A percentile compares a stretch with the other conserved stretches of the same genome.
Evolutionary conservation across 2,329 filamentous ascomycete species (phyloP).

Genomic region (Emmonsia crescens): DNA sequence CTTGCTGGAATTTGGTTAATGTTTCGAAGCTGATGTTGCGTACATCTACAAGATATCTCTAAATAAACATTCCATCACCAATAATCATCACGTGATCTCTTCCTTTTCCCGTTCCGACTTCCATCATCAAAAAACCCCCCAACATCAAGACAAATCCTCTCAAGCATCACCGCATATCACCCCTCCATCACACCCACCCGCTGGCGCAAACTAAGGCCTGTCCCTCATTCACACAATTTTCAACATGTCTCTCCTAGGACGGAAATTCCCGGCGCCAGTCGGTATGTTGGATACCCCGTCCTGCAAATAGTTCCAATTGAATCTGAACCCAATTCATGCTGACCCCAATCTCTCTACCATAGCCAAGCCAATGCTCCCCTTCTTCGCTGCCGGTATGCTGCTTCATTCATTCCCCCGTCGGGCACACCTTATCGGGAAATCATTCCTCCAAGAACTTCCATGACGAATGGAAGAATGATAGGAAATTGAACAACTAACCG

Average conservation of each 20-base stretch:
- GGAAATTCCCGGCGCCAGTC: conserved; percentile 72
- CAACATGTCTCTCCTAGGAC: conserved; percentile 70
- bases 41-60: background rate
- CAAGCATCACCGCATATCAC: background rate
- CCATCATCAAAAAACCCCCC: background rate
- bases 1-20: background rate
- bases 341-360: conserved; percentile 21
- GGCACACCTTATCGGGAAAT: background rate
- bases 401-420: conserved; percentile 3
- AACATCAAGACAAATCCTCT: background rate
- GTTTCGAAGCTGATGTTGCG: background rate
- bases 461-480: background rate
- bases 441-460: background rate
- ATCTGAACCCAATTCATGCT: conserved; percentile 18
- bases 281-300: conserved; percentile 45
- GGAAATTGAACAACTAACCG: background rate
- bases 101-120: background rate
- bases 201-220: conserved; percentile 3
- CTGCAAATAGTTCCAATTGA: conserved; percentile 11
- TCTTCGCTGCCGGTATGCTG: conserved; percentile 83
- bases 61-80: background rate
- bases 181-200: conserved; percentile 1
- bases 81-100: background rate
- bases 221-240: conserved; percentile 10
- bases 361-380: conserved; percentile 88